Base-by-base conservation (phyloP, 2,329 filamentous ascomycete genomes). In the Penicillium occitanis region DNA sequence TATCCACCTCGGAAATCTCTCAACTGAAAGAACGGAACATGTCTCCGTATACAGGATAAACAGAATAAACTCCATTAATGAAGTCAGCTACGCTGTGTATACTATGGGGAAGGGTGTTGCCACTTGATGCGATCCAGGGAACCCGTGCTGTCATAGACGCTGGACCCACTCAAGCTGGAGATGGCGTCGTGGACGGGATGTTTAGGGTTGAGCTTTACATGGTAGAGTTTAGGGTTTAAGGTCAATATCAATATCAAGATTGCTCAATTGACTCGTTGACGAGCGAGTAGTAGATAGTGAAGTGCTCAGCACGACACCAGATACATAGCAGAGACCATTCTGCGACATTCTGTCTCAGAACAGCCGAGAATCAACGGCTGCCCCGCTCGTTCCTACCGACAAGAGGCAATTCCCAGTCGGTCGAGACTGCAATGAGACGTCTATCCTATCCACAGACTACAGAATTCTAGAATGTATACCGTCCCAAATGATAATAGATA, bases 371-470 rank as follows among this genome's bases (percentile, higher is more conserved):
- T 11, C 33, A 40, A 28, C 10, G 8, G 33, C 2, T 33, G 25
- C 58, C 58, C 58, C 58, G 40, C 58, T 60, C 40, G 58, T 60
- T 60, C 55, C 55, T 48, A 42, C 53, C n/a, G 13, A 11, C 28
- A 58, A 37, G 6, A 28, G 19, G 14, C 55, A 40, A 40, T 40
- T 42, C 55, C 11, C 35, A 33, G 30, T 33, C 30, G 30, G 33
- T 40, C 53, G 14, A 40, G 25, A 22, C 14, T 35, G 10, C 33
- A 35, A 13, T 14, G 13, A 40, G 37, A 17, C 14, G 3, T 25
- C 25, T 25, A 25, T 25, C 30, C 30, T 33, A 33, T 33, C 30
- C 30, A 33, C 30, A 33, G 30, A 33, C 7, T 7, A 30, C 13
- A 42, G 11, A 17, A 46, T 46, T 19, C 42, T n/a, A 19, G 42